Evolutionary conservation across 257 asterid species (phyloP).

Genomic region (Plantago ovata): DNA sequence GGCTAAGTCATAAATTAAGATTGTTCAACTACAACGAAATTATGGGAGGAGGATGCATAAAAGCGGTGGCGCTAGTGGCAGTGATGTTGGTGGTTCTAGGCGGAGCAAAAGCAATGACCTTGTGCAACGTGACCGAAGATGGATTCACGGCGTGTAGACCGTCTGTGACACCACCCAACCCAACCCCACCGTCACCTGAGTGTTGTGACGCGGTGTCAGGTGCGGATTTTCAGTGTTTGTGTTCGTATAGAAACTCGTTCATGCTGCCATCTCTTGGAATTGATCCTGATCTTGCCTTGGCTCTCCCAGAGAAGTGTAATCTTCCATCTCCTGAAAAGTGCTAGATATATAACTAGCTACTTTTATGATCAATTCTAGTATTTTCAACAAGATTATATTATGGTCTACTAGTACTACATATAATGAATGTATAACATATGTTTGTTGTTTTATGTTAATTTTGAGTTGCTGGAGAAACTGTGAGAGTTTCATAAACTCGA

Average conservation of each 20-base stretch:
- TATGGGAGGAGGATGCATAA: conserved; percentile 5
- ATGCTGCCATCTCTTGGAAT: conserved; percentile 65
- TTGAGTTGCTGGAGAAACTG: too few species aligned
- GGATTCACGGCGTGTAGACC: conserved; percentile 57
- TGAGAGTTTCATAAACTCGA: too few species aligned
- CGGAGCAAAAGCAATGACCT: conserved; percentile 21
- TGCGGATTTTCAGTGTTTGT: conserved; percentile 61
- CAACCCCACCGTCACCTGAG: conserved; percentile 42
- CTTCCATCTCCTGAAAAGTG: conserved; percentile 45
- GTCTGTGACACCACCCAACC: conserved; percentile 48
- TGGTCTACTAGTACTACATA: too few species aligned
- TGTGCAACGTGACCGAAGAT: conserved; percentile 59
- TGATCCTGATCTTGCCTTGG: conserved; percentile 71
- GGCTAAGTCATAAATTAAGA: too few species aligned
- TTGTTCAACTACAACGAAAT: not conserved
- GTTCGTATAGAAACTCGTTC: conserved; percentile 51
- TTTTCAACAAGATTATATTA: not conserved
- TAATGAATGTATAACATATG: too few species aligned
- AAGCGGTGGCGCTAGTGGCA: conserved; percentile 21
- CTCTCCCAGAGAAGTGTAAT: conserved; percentile 63
- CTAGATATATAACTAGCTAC: not conserved
- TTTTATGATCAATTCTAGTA: not conserved
- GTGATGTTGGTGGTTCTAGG: conserved; percentile 18
- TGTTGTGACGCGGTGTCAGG: conserved; percentile 52
- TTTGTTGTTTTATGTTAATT: too few species aligned